These are phyloP conservation scores for Ceratobasidium theobromae DNA, from an alignment of 1,284 basidiomycete genomes.

Conservation along the genomic window DNA sequence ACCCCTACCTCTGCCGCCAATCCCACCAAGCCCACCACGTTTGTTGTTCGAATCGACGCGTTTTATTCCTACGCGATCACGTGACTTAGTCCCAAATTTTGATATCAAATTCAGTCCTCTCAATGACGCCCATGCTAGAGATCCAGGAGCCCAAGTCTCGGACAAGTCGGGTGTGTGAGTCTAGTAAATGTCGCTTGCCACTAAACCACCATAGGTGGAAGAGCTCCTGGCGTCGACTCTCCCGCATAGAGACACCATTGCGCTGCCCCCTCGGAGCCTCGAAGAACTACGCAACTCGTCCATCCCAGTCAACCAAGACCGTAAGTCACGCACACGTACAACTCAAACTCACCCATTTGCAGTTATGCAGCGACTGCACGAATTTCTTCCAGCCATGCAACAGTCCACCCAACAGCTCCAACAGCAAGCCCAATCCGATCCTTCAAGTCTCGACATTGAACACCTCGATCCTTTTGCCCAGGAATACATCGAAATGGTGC, in stretches of 20 bases:
- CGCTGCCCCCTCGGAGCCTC: conserved; percentile 12
- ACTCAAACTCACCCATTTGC: no score
- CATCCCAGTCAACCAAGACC: background rate
- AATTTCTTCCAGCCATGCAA: conserved; percentile 23
- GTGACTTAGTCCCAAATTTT: conserved; percentile 8
- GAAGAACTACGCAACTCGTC: conserved; percentile 5
- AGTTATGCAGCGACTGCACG: conserved; percentile 10
- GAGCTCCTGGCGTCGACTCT: background rate
- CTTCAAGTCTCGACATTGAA: conserved; percentile 17
- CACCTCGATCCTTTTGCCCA: conserved; percentile 9
- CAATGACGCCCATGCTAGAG: background rate
- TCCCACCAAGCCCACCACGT: background rate
- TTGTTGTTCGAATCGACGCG: conserved; percentile 28
- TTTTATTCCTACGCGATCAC: conserved; percentile 29
- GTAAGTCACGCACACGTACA: background rate
- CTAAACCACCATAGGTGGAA: conserved; percentile 7
- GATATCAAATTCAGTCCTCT: background rate
- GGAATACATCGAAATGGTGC: conserved; percentile 27
- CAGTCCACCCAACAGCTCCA: conserved; percentile 17
- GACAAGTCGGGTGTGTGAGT: conserved; percentile 31
- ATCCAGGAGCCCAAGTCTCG: conserved; percentile 20
- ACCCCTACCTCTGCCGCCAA: background rate
- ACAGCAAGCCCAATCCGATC: conserved; percentile 3
- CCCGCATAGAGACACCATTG: background rate
- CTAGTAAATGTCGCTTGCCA: background rate